Evolutionary conservation across 2,329 filamentous ascomycete genomes (phyloP).

Genomic region (Fusarium metavorans): DNA sequence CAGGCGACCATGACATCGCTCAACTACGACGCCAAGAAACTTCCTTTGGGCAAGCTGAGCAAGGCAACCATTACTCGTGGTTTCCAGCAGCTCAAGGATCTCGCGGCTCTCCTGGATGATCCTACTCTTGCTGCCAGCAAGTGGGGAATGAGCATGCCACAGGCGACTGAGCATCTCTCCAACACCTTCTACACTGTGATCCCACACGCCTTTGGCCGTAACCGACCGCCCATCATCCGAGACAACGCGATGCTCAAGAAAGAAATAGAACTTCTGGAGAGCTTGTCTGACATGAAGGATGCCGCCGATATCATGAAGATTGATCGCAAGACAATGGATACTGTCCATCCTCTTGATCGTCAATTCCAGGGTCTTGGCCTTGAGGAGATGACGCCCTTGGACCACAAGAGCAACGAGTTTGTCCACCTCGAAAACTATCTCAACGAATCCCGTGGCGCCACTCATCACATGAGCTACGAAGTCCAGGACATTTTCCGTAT

Average conservation of each 20-base stretch:
- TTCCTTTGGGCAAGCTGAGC: slow-evolving; percentile 87
- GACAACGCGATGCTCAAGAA: slow-evolving; percentile 70
- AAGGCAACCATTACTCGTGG: slow-evolving; percentile 81
- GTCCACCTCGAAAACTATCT: slow-evolving; percentile 75
- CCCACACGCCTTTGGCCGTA: slow-evolving; percentile 83
- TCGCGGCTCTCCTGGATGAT: slow-evolving; percentile 75
- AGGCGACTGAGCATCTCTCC: slow-evolving; percentile 72
- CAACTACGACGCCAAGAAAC: slow-evolving; percentile 80
- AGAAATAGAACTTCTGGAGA: slow-evolving; percentile 85
- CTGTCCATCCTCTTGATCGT: slow-evolving; percentile 75
- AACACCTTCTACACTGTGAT: slow-evolving; percentile 86
- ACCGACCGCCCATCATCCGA: slow-evolving; percentile 76
- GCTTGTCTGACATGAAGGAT: slow-evolving; percentile 86
- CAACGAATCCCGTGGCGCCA: slow-evolving; percentile 72
- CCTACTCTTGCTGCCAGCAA: slow-evolving; percentile 57
- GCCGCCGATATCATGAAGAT: slow-evolving; percentile 82
- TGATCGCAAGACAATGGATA: slow-evolving; percentile 61
- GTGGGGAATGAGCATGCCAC: slow-evolving; percentile 53
- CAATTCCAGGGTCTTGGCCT: slow-evolving; percentile 79
- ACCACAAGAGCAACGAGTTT: slow-evolving; percentile 72
- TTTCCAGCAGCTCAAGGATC: slow-evolving; percentile 81
- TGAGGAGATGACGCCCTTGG: slow-evolving; percentile 80
- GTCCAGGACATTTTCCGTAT: slow-evolving; percentile 86
- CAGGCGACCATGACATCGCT: slow-evolving; percentile 72
- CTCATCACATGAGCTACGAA: slow-evolving; percentile 71